phyloP scores from a whole-genome alignment of 129 eudicot genomes.

The Helianthus tuberosus region DNA sequence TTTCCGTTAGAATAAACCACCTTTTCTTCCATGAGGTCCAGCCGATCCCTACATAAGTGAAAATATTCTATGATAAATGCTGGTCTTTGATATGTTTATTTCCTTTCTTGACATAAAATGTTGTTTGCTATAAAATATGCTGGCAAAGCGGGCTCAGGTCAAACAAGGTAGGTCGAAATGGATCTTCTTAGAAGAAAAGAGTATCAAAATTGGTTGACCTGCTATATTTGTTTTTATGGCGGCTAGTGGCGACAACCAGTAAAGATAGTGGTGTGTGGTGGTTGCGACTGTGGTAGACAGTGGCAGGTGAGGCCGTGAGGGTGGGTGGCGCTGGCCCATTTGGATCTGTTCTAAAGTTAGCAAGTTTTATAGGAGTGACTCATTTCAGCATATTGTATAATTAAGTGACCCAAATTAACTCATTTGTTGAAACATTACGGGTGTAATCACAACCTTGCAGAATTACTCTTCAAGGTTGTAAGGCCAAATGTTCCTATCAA shows the following conservation, averaged over 20 bases:
- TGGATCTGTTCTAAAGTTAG: neutral
- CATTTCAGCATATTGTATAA: neutral
- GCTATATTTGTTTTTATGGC: no score
- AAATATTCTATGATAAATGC: neutral
- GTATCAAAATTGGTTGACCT: no score
- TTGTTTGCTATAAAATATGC: neutral
- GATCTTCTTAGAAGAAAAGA: no score
- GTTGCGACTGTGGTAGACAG: neutral
- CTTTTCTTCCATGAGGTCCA: conserved; percentile 99
- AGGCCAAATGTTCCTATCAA: conserved; percentile 12
- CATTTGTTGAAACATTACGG: neutral
- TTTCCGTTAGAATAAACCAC: conserved; percentile 88
- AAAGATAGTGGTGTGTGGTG: neutral
- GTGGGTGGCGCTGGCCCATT: neutral
- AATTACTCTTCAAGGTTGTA: neutral
- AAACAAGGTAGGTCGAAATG: no score
- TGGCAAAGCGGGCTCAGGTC: neutral
- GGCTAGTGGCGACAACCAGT: no score
- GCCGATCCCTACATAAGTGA: conserved; percentile 73
- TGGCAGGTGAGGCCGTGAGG: neutral
- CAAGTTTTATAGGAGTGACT: neutral
- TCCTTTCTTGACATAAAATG: neutral
- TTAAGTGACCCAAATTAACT: neutral
- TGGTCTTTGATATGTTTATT: conserved; percentile 15
- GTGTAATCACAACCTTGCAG: neutral